phyloP scores from a whole-genome alignment of 1,284 basidiomycete genomes.

The Kalmanozyma brasiliensis region DNA sequence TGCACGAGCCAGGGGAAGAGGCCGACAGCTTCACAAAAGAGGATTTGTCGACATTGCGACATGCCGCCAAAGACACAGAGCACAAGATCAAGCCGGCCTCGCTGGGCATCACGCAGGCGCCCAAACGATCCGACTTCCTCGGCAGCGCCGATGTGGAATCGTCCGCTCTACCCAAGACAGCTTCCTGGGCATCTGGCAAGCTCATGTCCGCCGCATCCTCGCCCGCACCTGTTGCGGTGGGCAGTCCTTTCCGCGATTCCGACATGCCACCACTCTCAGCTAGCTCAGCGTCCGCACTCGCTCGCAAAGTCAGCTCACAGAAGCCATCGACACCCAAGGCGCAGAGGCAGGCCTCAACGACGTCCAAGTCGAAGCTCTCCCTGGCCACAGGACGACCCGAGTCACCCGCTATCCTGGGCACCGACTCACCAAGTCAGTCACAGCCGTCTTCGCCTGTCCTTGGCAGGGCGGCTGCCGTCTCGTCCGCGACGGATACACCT shows the following conservation, averaged over 20 bases:
- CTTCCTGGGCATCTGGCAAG: conserved; percentile 65
- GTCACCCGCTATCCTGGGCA: conserved; percentile 32
- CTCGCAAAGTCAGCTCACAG: conserved; percentile 47
- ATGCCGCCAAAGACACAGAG: conserved; percentile 66
- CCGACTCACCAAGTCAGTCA: conserved; percentile 38
- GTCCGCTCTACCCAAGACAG: conserved; percentile 66
- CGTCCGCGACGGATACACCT: conserved; percentile 1
- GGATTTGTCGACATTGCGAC: conserved; percentile 65
- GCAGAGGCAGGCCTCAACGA: conserved; percentile 33
- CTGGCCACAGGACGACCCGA: conserved; percentile 35
- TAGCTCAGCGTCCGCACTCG: conserved; percentile 38
- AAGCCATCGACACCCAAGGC: conserved; percentile 42
- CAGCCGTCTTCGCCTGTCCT: conserved; percentile 37
- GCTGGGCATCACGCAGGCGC: conserved; percentile 43
- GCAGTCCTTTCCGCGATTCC: conserved; percentile 54
- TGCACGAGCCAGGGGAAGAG: conserved; percentile 98
- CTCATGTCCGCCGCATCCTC: conserved; percentile 33
- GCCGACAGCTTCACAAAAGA: conserved; percentile 80
- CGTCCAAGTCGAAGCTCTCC: conserved; percentile 30
- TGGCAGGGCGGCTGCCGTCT: conserved; percentile 39
- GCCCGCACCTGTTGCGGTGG: conserved; percentile 32
- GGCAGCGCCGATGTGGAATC: conserved; percentile 39
- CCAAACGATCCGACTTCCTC: conserved; percentile 42
- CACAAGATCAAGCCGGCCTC: conserved; percentile 63
- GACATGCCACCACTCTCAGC: conserved; percentile 60